Evolutionary conservation across 179 eudicot genomes (phyloP), one percentile per base, ranked within the genome.

Genomic region (Actinidia polygama): DNA sequence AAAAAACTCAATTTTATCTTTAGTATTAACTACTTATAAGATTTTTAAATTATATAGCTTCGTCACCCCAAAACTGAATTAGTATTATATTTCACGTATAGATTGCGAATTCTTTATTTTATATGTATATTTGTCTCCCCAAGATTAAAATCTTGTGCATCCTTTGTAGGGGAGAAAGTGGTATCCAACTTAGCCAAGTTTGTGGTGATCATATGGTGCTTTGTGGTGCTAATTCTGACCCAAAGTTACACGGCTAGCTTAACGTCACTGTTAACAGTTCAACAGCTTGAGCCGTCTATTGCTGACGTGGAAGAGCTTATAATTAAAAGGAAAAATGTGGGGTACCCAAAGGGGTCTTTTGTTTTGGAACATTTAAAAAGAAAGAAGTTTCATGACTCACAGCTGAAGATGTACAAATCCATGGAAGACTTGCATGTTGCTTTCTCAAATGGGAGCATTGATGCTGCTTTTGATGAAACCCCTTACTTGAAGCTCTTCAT

Each of bases 181-280:
- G 36, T 30, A 30, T 30, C 36, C 36, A 30, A 30, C 36, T 30
- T 30, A 30, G 36, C 36, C 36, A 30, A 30, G 36, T 30, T 30
- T 30, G 36, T 30, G 36, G 36, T 30, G 36, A 30, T 30, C 36
- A 30, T 30, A 30, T 30, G 96, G 96, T 71, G 87, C 18, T 86
- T 92, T 14, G 87, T 89, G 18, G 91, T 91, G 5, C 85, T 91
- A 4, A 86, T 92, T 23, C 84, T 92, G 15, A 89, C 89, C 7
- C 89, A 86, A 62, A 90, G 92, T 82, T 92, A 92, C 62, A 90
- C 91, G 0, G 96, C 94, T 0, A 91, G 91, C 72, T 84, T 92
- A 47, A 74, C 96, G 4, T 87, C 92, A 5, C 88, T 91, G 87
- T 77, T 90, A 12, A 93, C 94, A 0, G 90, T 89, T 26, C 88